phyloP scores from a whole-genome alignment of 192 early-diverging fungal genomes.

The Anaeromyces robustus region DNA sequence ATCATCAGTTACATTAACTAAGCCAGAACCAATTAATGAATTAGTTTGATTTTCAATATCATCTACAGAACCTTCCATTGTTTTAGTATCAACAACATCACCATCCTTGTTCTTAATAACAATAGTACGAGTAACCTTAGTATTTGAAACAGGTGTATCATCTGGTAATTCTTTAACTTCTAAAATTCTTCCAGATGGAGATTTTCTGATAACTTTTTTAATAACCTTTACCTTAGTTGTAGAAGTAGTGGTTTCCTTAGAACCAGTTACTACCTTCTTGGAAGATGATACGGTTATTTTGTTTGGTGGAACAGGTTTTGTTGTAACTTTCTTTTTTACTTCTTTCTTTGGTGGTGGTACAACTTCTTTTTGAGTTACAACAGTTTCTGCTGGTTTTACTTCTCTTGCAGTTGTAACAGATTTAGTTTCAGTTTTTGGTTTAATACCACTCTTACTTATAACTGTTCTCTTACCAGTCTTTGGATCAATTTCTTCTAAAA shows the following conservation, averaged over 20 bases:
- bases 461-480: not conserved
- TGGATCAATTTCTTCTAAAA: not conserved
- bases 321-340: not conserved
- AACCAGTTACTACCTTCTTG: not conserved
- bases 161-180: not conserved
- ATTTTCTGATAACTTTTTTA: not conserved
- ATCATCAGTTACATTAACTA: not conserved
- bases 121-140: not conserved
- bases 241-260: not conserved
- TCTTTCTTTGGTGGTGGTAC: not conserved
- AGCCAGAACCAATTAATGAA: not conserved
- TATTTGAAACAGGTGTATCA: not conserved
- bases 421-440: no score
- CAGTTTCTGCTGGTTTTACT: no score
- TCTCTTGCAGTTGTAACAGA: no score
- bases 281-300: not conserved
- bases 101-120: not conserved
- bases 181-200: not conserved
- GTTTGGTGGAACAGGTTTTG: no score
- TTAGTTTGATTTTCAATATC: not conserved
- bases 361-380: not conserved
- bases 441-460: not conserved
- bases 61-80: not conserved
- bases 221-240: not conserved
- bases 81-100: not conserved